These are phyloP conservation scores for Testicularia cyperi DNA, from an alignment of 1,284 basidiomycete genomes.

Conservation along the genomic window DNA sequence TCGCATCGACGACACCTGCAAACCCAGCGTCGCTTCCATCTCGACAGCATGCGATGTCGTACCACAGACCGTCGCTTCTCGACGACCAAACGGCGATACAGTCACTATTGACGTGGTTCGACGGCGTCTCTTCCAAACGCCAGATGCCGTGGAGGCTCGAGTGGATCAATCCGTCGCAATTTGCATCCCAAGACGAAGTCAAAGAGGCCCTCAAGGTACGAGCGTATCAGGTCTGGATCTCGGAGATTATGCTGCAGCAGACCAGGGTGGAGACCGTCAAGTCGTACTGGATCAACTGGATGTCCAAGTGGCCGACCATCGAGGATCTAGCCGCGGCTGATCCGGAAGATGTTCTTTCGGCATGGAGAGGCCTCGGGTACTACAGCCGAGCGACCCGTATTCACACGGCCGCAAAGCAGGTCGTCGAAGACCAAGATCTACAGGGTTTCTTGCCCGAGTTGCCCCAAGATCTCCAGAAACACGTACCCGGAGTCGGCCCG, in stretches of 20 bases:
- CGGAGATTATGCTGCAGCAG: constrained; percentile 96
- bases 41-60: constrained; percentile 16
- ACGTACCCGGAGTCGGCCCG: constrained; percentile 84
- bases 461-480: constrained; percentile 76
- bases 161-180: constrained; percentile 60
- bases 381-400: constrained; percentile 56
- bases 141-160: constrained; percentile 84
- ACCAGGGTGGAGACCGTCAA: constrained; percentile 66
- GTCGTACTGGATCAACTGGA: constrained; percentile 54
- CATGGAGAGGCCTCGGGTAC: constrained; percentile 57
- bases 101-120: constrained; percentile 67
- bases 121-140: constrained; percentile 67
- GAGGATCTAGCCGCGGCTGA: constrained; percentile 72
- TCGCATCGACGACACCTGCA: too few relatives aligned
- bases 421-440: constrained; percentile 58
- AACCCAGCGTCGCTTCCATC: constrained; percentile 12
- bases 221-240: constrained; percentile 73
- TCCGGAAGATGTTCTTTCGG: constrained; percentile 56
- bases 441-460: constrained; percentile 76
- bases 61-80: constrained; percentile 47
- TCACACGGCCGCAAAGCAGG: constrained; percentile 49
- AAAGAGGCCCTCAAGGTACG: constrained; percentile 61
- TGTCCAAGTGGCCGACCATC: constrained; percentile 52
- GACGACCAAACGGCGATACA: constrained; percentile 6
- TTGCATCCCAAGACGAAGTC: constrained; percentile 63